These are phyloP conservation scores for Endoconidiophora polonica DNA, from an alignment of 2,329 filamentous ascomycete genomes.

Conservation along the genomic window DNA sequence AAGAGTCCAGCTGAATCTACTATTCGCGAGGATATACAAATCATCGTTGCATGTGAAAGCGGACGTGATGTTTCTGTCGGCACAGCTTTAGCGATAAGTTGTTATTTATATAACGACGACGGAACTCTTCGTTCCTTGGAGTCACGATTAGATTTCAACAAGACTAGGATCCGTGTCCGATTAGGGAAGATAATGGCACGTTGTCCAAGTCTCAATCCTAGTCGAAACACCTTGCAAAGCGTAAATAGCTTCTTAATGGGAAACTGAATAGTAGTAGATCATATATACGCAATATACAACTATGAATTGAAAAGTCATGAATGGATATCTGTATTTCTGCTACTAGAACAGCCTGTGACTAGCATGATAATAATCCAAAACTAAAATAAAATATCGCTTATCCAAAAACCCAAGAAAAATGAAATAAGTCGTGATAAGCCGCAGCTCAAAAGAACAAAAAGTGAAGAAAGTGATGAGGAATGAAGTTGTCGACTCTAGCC, in stretches of 20 bases:
- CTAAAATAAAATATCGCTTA: neutral
- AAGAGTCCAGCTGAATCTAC: neutral
- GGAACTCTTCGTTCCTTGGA: conserved; percentile 27
- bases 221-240: conserved; percentile 69
- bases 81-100: conserved; percentile 57
- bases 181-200: conserved; percentile 70
- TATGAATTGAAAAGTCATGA: neutral
- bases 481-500: no score
- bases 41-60: conserved; percentile 54
- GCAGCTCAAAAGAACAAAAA: neutral
- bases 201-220: conserved; percentile 68
- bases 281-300: neutral
- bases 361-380: neutral
- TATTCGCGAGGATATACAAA: conserved; percentile 3
- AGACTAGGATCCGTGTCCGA: conserved; percentile 58
- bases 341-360: neutral
- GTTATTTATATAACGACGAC: conserved; percentile 50
- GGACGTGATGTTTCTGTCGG: conserved; percentile 72
- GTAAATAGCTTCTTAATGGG: conserved; percentile 82
- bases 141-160: conserved; percentile 36
- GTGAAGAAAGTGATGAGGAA: no score
- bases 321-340: neutral
- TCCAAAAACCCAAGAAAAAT: neutral
- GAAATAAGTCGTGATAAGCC: neutral
- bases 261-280: conserved; percentile 17